These are phyloP conservation scores for Silene coronaria DNA, from an alignment of 179 eudicot species.

Conservation along the genomic window DNA sequence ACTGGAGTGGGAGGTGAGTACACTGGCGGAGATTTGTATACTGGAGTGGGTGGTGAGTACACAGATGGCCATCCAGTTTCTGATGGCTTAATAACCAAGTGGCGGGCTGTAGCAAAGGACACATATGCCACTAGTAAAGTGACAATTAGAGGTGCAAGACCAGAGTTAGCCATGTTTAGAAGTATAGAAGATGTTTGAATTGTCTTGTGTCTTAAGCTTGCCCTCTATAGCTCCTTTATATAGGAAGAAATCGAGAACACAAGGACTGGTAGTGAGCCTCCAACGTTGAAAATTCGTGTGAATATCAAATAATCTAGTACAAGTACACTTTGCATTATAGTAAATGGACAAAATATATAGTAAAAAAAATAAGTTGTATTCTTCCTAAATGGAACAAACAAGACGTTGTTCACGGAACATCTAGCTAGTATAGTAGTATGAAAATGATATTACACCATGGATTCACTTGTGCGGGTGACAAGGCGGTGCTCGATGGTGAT, in stretches of 20 bases:
- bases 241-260: conserved; percentile 3
- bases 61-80: no score
- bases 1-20: conserved; percentile 1
- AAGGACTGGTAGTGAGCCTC: not conserved
- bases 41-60: conserved; percentile 10
- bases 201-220: conserved; percentile 7
- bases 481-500: no score
- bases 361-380: no score
- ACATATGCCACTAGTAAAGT: conserved; percentile 18
- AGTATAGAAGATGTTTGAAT: not conserved
- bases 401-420: no score
- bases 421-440: no score
- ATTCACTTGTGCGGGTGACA: no score
- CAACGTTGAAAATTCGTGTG: not conserved
- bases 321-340: not conserved
- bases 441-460: no score
- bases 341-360: no score
- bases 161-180: not conserved
- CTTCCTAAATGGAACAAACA: no score
- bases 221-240: not conserved
- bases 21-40: conserved; percentile 20
- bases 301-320: not conserved
- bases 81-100: no score
- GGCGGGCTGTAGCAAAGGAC: conserved; percentile 1
- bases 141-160: conserved; percentile 1